Percentiles rank a stretch among this genome's conserved stretches.
phyloP scores from a whole-genome alignment of 768 basidiomycete species.

The Pleurotus djamor region DNA sequence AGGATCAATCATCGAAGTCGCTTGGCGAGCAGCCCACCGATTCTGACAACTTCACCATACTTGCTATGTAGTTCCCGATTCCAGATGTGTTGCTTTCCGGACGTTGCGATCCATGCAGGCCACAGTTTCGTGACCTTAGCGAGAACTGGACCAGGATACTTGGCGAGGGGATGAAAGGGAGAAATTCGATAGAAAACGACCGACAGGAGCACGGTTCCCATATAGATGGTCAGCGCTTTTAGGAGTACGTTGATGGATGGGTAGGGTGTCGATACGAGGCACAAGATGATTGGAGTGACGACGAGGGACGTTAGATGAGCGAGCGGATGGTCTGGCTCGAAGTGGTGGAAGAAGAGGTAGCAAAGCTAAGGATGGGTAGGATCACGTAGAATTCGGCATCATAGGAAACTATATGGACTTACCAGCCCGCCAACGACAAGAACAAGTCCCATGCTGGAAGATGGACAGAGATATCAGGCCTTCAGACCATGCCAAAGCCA shows the following conservation, averaged over 20 bases:
- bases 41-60: conserved; percentile 53
- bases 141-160: conserved; percentile 42
- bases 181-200: conserved; percentile 39
- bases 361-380: background rate
- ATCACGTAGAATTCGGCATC: background rate
- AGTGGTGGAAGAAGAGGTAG: background rate
- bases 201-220: conserved; percentile 12
- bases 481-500: too few species aligned
- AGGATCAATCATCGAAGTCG: background rate
- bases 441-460: too few species aligned
- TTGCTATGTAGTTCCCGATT: conserved; percentile 41
- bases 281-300: background rate
- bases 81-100: conserved; percentile 41
- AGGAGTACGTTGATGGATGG: background rate
- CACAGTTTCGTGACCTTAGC: conserved; percentile 37
- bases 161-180: conserved; percentile 43
- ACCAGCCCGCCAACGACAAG: background rate
- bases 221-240: background rate
- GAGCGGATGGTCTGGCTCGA: background rate
- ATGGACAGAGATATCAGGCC: too few species aligned
- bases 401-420: background rate
- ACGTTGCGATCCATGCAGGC: conserved; percentile 23
- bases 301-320: background rate
- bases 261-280: background rate
- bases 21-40: conserved; percentile 30